These are phyloP conservation scores for Speleostelium caveatum DNA, from an alignment of 78 protist genomes.

Conservation along the genomic window DNA sequence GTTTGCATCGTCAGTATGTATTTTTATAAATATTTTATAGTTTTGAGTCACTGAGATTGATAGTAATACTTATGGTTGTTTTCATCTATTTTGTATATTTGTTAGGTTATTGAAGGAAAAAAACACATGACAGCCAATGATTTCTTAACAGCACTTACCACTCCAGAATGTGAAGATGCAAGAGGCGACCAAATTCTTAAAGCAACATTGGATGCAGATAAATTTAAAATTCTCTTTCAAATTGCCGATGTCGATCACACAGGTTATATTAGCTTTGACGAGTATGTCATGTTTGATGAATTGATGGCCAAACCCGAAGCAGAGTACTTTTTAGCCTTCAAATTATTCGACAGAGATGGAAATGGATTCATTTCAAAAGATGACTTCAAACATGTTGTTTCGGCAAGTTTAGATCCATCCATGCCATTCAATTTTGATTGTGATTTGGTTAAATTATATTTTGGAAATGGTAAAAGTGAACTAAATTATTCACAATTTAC, in stretches of 20 bases:
- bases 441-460: conserved; percentile 59
- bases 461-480: conserved; percentile 52
- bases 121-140: conserved; percentile 79
- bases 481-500: conserved; percentile 78
- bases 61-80: background rate
- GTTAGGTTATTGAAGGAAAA: conserved; percentile 53
- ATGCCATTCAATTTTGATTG: conserved; percentile 73
- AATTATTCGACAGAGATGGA: conserved; percentile 77
- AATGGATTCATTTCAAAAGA: conserved; percentile 73
- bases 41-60: background rate
- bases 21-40: background rate
- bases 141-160: conserved; percentile 55
- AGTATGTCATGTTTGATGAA: conserved; percentile 71
- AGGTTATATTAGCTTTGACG: conserved; percentile 62
- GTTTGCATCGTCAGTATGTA: conserved; percentile 62
- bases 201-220: conserved; percentile 72
- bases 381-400: conserved; percentile 58
- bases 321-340: conserved; percentile 75
- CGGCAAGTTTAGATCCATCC: conserved; percentile 66
- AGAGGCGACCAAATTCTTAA: conserved; percentile 58
- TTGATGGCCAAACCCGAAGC: conserved; percentile 77
- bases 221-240: conserved; percentile 73
- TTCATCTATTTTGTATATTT: background rate
- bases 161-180: conserved; percentile 21
- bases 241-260: conserved; percentile 76